Conservation (phyloP, 2,329 filamentous ascomycete genomes). For the Aspergillus sojae region DNA sequence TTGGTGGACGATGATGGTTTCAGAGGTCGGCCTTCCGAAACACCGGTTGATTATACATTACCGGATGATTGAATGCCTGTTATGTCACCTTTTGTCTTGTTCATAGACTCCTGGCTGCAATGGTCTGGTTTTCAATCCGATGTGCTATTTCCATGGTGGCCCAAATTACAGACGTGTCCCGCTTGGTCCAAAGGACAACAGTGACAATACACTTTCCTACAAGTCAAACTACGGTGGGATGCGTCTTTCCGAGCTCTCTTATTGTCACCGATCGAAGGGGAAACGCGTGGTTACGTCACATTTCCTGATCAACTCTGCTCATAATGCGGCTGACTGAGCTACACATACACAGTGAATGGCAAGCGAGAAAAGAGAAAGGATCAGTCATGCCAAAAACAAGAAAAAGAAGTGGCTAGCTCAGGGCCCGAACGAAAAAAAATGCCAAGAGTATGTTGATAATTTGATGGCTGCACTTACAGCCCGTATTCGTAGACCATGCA, state of each 20-base stretch:
- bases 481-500: neutral
- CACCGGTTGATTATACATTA: neutral
- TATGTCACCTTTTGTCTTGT: slow-evolving; percentile 3
- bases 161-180: neutral
- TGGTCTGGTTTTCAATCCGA: slow-evolving; percentile 8
- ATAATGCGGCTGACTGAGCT: neutral
- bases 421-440: too few relatives aligned
- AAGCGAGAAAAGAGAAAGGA: neutral
- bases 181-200: neutral
- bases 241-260: neutral
- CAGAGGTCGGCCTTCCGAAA: neutral
- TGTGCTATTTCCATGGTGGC: slow-evolving; percentile 4
- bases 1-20: neutral
- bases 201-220: neutral
- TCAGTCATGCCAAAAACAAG: neutral
- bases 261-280: neutral
- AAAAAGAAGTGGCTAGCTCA: neutral
- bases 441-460: neutral
- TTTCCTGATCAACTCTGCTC: neutral
- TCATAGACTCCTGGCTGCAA: neutral
- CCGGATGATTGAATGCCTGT: slow-evolving; percentile 6
- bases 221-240: neutral
- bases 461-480: neutral
- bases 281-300: neutral
- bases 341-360: neutral